Conservation (phyloP, 768 basidiomycete genomes). For the Termitomyces sp. region DNA sequence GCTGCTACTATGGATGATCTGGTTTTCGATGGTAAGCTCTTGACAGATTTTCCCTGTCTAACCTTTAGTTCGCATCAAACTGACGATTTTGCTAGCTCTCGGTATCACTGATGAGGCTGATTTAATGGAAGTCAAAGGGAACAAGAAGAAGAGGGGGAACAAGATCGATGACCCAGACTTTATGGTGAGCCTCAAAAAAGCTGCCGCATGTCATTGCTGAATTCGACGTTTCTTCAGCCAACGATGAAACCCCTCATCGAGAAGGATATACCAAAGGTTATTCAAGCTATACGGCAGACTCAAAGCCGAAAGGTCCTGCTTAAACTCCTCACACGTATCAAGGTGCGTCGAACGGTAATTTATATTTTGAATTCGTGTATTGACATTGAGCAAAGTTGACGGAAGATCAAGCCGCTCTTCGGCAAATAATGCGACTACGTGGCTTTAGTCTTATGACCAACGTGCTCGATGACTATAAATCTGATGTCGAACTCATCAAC, state of each 20-base stretch:
- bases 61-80: not conserved
- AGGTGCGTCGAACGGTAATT: slow-evolving; percentile 39
- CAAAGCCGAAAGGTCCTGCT: slow-evolving; percentile 75
- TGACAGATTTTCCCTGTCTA: not conserved
- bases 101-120: slow-evolving; percentile 94
- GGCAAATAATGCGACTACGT: slow-evolving; percentile 88
- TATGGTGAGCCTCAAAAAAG: slow-evolving; percentile 45
- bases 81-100: slow-evolving; percentile 52
- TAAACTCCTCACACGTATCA: slow-evolving; percentile 83
- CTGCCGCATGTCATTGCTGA: not conserved
- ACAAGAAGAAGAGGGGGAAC: slow-evolving; percentile 88
- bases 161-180: slow-evolving; percentile 92
- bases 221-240: slow-evolving; percentile 45
- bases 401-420: slow-evolving; percentile 69
- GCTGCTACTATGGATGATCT: slow-evolving; percentile 92
- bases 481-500: slow-evolving; percentile 67
- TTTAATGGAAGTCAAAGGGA: slow-evolving; percentile 80
- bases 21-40: slow-evolving; percentile 76
- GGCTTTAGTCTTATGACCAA: slow-evolving; percentile 92
- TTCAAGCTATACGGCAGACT: slow-evolving; percentile 89
- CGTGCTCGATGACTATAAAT: slow-evolving; percentile 71
- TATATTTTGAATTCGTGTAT: not conserved
- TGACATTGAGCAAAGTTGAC: slow-evolving; percentile 58
- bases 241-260: slow-evolving; percentile 69
- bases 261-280: slow-evolving; percentile 86